phyloP scores from a whole-genome alignment of 2,329 filamentous ascomycete species.

The Neonectria magnoliae region DNA sequence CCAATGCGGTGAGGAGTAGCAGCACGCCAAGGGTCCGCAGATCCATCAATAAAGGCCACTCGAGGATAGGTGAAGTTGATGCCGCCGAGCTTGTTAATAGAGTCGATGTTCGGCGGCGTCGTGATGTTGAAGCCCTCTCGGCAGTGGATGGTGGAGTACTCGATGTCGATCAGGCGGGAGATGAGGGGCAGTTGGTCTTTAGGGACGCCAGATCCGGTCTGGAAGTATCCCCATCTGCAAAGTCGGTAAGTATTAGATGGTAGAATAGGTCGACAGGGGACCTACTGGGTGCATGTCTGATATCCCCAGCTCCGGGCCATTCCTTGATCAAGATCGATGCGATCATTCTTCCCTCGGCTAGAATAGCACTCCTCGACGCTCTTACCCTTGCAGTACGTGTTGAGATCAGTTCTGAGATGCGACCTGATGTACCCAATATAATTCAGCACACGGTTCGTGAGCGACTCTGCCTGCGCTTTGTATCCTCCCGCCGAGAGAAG shows the following conservation, averaged over 20 bases:
- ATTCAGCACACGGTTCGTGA: constrained; percentile 60
- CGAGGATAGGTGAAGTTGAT: constrained; percentile 78
- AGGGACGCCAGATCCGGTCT: constrained; percentile 77
- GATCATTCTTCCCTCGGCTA: constrained; percentile 32
- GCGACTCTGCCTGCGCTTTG: constrained; percentile 46
- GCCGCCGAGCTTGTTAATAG: constrained; percentile 81
- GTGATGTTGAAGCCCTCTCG: constrained; percentile 75
- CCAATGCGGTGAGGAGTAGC: constrained; percentile 76
- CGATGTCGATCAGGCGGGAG: constrained; percentile 74
- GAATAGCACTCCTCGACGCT: constrained; percentile 46
- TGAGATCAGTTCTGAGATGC: constrained; percentile 42
- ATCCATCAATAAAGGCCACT: constrained; percentile 79
- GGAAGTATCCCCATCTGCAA: constrained; percentile 78
- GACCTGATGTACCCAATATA: constrained; percentile 58
- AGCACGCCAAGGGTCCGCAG: constrained; percentile 82
- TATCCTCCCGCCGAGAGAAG: constrained; percentile 57
- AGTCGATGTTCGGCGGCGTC: constrained; percentile 67
- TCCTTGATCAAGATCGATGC: constrained; percentile 34
- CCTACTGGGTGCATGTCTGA: constrained; percentile 65
- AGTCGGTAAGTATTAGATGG: constrained; percentile 27
- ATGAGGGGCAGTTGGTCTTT: constrained; percentile 72
- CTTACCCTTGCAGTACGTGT: constrained; percentile 37
- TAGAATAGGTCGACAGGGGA: rapidly evolving
- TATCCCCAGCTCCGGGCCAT: constrained; percentile 58
- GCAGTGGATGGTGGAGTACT: constrained; percentile 72